Evolutionary conservation across 495 filamentous ascomycete species (phyloP).

Genomic region (Penicillium nucicola): DNA sequence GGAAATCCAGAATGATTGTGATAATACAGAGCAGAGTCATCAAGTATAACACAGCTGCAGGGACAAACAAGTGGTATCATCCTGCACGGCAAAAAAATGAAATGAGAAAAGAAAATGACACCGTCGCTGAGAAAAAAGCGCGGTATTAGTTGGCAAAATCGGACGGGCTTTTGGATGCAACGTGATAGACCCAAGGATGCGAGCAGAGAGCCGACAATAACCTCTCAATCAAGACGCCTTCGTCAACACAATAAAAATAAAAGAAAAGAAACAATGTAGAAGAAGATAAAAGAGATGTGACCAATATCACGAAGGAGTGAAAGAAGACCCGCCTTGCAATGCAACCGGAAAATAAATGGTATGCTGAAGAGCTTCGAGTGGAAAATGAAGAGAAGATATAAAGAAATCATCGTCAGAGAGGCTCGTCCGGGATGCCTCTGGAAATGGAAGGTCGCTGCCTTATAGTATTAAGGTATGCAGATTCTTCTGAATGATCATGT

Average conservation of each 20-base stretch:
- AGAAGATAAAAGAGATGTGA: slow-evolving; percentile 20
- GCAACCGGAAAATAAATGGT: slow-evolving; percentile 19
- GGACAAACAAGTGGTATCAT: slow-evolving; percentile 40
- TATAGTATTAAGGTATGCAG: slow-evolving; percentile 91
- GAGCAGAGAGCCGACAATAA: slow-evolving; percentile 17
- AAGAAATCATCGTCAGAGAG: slow-evolving; percentile 21
- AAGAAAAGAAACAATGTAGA: slow-evolving; percentile 16
- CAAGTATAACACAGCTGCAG: slow-evolving; percentile 21
- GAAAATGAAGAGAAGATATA: slow-evolving; percentile 16
- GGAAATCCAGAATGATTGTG: slow-evolving; percentile 11
- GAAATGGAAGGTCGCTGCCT: slow-evolving; percentile 28
- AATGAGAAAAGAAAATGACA: slow-evolving; percentile 14
- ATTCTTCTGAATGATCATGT: slow-evolving; percentile 99
- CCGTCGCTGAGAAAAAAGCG: slow-evolving; percentile 19
- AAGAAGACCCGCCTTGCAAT: slow-evolving; percentile 25
- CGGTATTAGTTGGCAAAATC: slow-evolving; percentile 19
- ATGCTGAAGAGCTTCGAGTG: slow-evolving; percentile 18
- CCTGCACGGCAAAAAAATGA: slow-evolving; percentile 23
- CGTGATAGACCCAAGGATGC: slow-evolving; percentile 19
- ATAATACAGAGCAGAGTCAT: slow-evolving; percentile 27
- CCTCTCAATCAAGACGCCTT: slow-evolving; percentile 31
- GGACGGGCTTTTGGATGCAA: slow-evolving; percentile 30
- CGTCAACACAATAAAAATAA: slow-evolving; percentile 3
- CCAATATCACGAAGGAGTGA: slow-evolving; percentile 13
- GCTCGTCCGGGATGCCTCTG: slow-evolving; percentile 26